phyloP scores from a whole-genome alignment of 2,329 filamentous ascomycete genomes.

The Beauveria scarabaeidicola region DNA sequence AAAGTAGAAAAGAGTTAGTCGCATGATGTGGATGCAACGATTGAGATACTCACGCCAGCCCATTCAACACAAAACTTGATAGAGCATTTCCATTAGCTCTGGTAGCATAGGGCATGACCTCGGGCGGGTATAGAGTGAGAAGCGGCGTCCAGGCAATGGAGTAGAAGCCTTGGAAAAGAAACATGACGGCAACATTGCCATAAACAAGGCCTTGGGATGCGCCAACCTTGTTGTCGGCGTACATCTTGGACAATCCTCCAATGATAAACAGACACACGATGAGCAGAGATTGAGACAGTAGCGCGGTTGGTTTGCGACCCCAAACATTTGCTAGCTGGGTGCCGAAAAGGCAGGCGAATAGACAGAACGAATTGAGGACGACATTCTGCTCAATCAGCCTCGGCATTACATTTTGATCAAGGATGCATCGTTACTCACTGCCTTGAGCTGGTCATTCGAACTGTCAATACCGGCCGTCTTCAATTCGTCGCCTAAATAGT shows the following conservation, averaged over 20 bases:
- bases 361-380: conserved; percentile 42
- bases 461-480: conserved; percentile 37
- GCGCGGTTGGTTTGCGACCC: conserved; percentile 36
- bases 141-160: conserved; percentile 22
- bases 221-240: conserved; percentile 20
- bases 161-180: conserved; percentile 22
- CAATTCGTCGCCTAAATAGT: conserved; percentile 33
- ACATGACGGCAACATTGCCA: conserved; percentile 23
- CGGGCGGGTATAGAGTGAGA: conserved; percentile 19
- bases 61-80: conserved; percentile 14
- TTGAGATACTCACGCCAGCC: conserved; percentile 1
- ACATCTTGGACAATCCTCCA: conserved; percentile 38
- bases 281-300: conserved; percentile 29
- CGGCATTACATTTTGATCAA: background rate
- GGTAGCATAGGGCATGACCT: conserved; percentile 22
- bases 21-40: background rate
- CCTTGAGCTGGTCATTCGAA: conserved; percentile 32
- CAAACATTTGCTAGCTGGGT: conserved; percentile 33
- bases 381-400: conserved; percentile 29
- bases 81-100: conserved; percentile 28
- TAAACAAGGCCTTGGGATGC: conserved; percentile 29
- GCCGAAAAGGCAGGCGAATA: conserved; percentile 32
- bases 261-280: conserved; percentile 41
- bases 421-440: conserved; percentile 18
- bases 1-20: background rate